phyloP scores from a whole-genome alignment of 1,284 basidiomycete species.

The Ustilago crameri region DNA sequence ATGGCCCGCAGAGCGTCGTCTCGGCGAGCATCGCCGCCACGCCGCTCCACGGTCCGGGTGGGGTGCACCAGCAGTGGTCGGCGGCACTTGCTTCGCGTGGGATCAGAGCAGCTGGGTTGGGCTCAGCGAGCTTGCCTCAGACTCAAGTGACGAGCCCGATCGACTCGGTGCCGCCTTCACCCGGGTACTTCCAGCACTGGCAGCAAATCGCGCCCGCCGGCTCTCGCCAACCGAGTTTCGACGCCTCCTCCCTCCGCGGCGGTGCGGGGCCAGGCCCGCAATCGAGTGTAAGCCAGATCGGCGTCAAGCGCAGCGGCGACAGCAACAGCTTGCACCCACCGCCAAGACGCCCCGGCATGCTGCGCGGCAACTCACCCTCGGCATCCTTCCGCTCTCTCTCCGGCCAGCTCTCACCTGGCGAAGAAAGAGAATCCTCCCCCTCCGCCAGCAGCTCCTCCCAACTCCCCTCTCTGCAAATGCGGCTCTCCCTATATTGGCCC shows the following conservation, averaged over 20 bases:
- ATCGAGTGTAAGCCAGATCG: slow-evolving; percentile 45
- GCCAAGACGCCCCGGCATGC: slow-evolving; percentile 6
- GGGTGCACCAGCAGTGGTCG: slow-evolving; percentile 40
- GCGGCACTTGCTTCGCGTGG: slow-evolving; percentile 39
- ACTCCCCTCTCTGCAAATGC: slow-evolving; percentile 58
- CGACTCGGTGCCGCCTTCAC: slow-evolving; percentile 37
- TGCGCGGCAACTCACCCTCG: slow-evolving; percentile 22
- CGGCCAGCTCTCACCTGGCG: slow-evolving; percentile 22
- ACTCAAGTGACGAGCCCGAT: slow-evolving; percentile 32
- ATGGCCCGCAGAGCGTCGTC: slow-evolving; percentile 42
- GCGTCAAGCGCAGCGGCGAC: slow-evolving; percentile 27
- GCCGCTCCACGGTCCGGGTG: slow-evolving; percentile 5
- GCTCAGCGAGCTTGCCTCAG: slow-evolving; percentile 12
- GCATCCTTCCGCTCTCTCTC: slow-evolving; percentile 25
- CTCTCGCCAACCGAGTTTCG: slow-evolving; percentile 37
- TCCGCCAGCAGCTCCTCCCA: slow-evolving; percentile 14
- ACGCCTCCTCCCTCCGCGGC: slow-evolving; percentile 28
- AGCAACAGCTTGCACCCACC: slow-evolving; percentile 32
- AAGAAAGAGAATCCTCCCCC: slow-evolving; percentile 9
- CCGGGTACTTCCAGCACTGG: slow-evolving; percentile 52
- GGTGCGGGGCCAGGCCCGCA: slow-evolving; percentile 38
- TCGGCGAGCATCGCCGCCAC: slow-evolving; percentile 28
- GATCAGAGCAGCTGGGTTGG: slow-evolving; percentile 28
- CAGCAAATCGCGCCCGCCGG: slow-evolving; percentile 26
- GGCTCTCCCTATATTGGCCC: slow-evolving; percentile 58